phyloP scores from a whole-genome alignment of 2,329 filamentous ascomycete genomes.

The Neocucurbitaria cava region DNA sequence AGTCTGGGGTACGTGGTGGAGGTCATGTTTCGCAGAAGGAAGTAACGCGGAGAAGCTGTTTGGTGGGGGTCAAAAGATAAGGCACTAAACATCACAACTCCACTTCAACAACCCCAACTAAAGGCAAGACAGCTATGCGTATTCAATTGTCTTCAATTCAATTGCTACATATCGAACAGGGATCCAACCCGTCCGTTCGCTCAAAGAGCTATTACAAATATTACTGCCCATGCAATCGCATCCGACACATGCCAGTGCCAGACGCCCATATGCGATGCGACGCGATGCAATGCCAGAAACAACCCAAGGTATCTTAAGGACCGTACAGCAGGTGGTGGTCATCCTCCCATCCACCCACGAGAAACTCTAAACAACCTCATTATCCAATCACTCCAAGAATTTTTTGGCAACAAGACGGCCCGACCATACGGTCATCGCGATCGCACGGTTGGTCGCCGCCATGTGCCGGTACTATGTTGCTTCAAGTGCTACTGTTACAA shows the following conservation, averaged over 20 bases:
- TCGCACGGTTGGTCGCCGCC: constrained; percentile 18
- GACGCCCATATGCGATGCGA: constrained; percentile 15
- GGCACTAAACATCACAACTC: neutral
- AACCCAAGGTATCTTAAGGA: constrained; percentile 43
- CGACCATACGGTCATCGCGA: constrained; percentile 13
- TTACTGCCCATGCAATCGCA: constrained; percentile 20
- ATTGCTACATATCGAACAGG: constrained; percentile 15
- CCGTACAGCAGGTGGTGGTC: constrained; percentile 16
- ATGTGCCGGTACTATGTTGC: constrained; percentile 16
- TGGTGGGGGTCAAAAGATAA: constrained; percentile 16
- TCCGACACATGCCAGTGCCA: constrained; percentile 30
- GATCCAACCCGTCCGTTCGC: constrained; percentile 5
- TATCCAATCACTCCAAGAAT: neutral
- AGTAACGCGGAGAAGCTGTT: constrained; percentile 6
- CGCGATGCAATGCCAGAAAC: constrained; percentile 26
- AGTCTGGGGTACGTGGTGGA: constrained; percentile 20
- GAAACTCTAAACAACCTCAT: neutral
- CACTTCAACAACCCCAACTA: neutral
- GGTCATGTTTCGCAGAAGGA: constrained; percentile 20
- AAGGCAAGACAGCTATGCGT: neutral
- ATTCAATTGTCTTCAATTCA: constrained; percentile 15
- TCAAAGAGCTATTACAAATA: constrained; percentile 11
- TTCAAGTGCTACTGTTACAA: neutral
- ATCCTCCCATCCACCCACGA: constrained; percentile 2
- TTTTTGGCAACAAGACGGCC: constrained; percentile 1